Conservation (phyloP, 768 basidiomycete species). For the Kwoniella sp. region DNA sequence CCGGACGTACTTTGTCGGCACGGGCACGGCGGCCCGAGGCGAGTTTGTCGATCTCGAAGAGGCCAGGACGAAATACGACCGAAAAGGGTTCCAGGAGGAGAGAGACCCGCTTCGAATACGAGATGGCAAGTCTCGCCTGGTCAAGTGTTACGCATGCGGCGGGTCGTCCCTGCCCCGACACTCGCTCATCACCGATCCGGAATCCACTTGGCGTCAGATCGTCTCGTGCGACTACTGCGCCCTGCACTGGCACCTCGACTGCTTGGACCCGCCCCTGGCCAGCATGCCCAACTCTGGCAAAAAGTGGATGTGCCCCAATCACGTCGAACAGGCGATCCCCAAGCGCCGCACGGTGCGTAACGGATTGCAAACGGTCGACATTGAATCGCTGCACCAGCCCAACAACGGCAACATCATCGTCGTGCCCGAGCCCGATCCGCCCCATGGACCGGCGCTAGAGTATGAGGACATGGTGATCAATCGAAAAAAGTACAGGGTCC, state of each 20-base stretch:
- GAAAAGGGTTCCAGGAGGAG: conserved; percentile 83
- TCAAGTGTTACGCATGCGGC: conserved; percentile 88
- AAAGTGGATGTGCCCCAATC: conserved; percentile 99
- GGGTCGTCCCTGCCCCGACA: conserved; percentile 63
- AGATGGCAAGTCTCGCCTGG: conserved; percentile 73
- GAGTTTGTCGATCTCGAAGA: conserved; percentile 77
- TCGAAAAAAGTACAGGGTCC: conserved; percentile 83
- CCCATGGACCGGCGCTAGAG: conserved; percentile 16
- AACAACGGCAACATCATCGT: conserved; percentile 94
- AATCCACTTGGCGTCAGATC: conserved; percentile 55
- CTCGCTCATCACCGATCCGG: conserved; percentile 48
- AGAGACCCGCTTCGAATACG: conserved; percentile 81
- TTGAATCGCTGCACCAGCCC: conserved; percentile 65
- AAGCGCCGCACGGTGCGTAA: conserved; percentile 76
- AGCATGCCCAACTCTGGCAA: conserved; percentile 77
- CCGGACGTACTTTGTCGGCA: conserved; percentile 60
- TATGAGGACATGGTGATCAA: conserved; percentile 48
- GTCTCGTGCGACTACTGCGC: conserved; percentile 92
- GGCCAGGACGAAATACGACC: conserved; percentile 74
- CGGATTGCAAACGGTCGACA: conserved; percentile 63
- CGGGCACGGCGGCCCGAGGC: conserved; percentile 64
- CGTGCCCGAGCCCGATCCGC: conserved; percentile 60
- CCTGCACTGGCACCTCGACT: conserved; percentile 95
- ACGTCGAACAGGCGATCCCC: conserved; percentile 74
- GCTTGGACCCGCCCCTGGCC: conserved; percentile 82